Evolutionary conservation across 1,139 yeast genomes (phyloP).

Genomic region (Magnusiomyces magnusii): DNA sequence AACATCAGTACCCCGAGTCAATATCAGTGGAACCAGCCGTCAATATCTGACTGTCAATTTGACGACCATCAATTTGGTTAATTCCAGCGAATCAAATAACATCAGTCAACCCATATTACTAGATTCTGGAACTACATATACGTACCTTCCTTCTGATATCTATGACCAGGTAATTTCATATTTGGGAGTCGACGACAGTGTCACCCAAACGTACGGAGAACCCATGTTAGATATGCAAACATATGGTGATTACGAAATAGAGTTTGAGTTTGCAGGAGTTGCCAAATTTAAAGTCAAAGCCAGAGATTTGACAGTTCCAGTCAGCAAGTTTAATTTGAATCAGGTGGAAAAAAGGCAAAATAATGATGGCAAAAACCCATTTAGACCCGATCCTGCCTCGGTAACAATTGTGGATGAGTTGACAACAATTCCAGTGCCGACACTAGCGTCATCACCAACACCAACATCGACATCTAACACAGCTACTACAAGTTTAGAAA

Average conservation of each 20-base stretch:
- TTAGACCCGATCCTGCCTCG: not conserved
- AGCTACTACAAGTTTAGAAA: not conserved
- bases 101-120: conserved; percentile 3
- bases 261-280: conserved; percentile 12
- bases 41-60: conserved; percentile 10
- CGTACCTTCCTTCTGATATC: conserved; percentile 12
- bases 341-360: not conserved
- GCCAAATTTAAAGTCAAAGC: conserved; percentile 6
- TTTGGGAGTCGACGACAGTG: conserved; percentile 8
- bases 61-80: not conserved
- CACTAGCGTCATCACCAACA: no score
- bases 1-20: conserved; percentile 24
- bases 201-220: not conserved
- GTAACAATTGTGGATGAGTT: not conserved
- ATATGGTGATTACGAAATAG: not conserved
- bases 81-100: not conserved
- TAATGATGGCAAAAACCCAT: not conserved
- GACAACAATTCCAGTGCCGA: not conserved
- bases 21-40: not conserved
- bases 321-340: not conserved
- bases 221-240: conserved; percentile 7
- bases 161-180: conserved; percentile 1
- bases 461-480: not conserved
- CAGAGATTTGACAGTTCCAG: not conserved
- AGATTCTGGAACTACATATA: conserved; percentile 14